Evolutionary conservation across 2,329 filamentous ascomycete genomes (phyloP), one percentile per base, ranked within the genome.

Genomic region (Paradendryphiella salina): DNA sequence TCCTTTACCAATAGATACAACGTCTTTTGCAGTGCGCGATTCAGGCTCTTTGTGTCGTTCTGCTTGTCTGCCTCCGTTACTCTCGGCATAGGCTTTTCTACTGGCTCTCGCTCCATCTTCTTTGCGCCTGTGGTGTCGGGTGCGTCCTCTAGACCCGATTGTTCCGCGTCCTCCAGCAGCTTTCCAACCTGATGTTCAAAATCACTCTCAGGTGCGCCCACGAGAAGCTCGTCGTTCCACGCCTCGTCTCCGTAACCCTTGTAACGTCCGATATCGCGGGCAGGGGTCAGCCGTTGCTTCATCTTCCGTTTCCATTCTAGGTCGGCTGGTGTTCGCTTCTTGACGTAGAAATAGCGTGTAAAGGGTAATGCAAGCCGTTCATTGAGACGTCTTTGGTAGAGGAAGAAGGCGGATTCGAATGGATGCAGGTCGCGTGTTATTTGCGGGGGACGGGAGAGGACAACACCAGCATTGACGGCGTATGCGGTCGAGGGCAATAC

Each of bases 361-460:
- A 97, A 99, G 1, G 92, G 89, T 4, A 94, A 82, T 15, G 87
- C 85, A 44, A 96, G 82, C 35, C 94, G 89, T 80, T 99, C 94
- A 75, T 97, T 96, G 54, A 99, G 82, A 11, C 94, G 90, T 66
- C 93, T 93, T 78, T 99, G 94, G 78, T 99, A 99, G 73, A 99
- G 91, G 80, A 88, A 96, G 77, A 88, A 97, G 58, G 93, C 82
- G 69, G 90, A 88, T 75, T 99, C 94, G 75, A 99, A 97, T 10
- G 89, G 81, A 28, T 88, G 89, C 46, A 93, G 85, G 54, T 87
- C 81, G 61, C 89, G 87, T 20, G 94, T 97, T 66, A 99, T 81
- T 52, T 95, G 79, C 5, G 94, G 94, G 39, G 94, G 85, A 21
- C 94, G 90, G 37, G 91, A 94, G 57, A 99, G 85, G 62, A 97